These are phyloP conservation scores for Paraleonurus japonicus DNA, from an alignment of 257 asterid genomes.

Conservation along the genomic window DNA sequence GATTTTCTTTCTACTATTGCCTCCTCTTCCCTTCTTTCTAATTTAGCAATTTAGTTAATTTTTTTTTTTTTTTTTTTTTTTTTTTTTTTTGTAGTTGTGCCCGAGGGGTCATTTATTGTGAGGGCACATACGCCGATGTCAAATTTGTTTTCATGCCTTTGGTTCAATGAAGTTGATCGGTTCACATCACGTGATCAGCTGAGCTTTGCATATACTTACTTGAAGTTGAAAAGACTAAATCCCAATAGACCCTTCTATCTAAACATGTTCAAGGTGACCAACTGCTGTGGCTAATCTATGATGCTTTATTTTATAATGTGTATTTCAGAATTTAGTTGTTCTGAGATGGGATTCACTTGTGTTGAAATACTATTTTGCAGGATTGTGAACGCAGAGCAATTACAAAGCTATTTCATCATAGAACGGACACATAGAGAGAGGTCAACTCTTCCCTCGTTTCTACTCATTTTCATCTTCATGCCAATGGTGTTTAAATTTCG, in stretches of 20 bases:
- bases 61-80: background rate
- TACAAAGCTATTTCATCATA: constrained; percentile 52
- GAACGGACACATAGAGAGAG: constrained; percentile 37
- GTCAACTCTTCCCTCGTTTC: background rate
- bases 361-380: constrained; percentile 29
- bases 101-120: constrained; percentile 90
- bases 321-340: background rate
- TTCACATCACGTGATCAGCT: constrained; percentile 93
- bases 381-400: constrained; percentile 55
- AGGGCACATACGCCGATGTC: constrained; percentile 93
- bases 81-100: constrained; percentile 53
- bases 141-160: constrained; percentile 86
- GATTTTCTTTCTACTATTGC: constrained; percentile 18
- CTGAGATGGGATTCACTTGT: background rate
- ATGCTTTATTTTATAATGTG: background rate
- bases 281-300: background rate
- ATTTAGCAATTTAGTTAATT: constrained; percentile 2
- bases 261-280: constrained; percentile 82
- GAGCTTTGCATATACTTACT: constrained; percentile 83
- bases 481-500: background rate
- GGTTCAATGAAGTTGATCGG: constrained; percentile 90
- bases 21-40: background rate
- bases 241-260: constrained; percentile 57
- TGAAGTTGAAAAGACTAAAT: constrained; percentile 77
- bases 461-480: constrained; percentile 4